Evolutionary conservation across 2,329 filamentous ascomycete species (phyloP), one percentile per base, ranked within the genome.

Genomic region (Cytospora mali): DNA sequence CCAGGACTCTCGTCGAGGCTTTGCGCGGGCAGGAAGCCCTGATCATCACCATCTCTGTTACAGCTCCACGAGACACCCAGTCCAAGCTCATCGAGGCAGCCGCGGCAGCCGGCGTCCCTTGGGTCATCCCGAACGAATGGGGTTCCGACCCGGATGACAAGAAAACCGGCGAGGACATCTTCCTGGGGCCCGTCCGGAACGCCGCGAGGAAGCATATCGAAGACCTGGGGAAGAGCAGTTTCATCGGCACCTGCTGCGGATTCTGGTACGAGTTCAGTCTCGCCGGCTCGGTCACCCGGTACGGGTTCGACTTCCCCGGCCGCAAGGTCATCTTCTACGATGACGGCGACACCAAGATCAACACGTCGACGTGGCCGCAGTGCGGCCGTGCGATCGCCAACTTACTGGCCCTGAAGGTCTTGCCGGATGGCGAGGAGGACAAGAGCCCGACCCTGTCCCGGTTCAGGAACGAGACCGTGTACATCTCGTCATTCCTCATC

Each of bases 311-410:
- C 61, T 74, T 85, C 54, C 66, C 72, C 6, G 75, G 78, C 39
- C 72, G 72, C 0, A 71, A 69, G 5, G 68, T 79, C 7, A 80
- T 76, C 0, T 69, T 83, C 55, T 84, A 78, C 60, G 84, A 87
- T 62, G 81, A 84, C 28, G 87, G 87, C 0, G 79, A 79, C 14
- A 80, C 77, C 3, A 79, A 74, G 58, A 82, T 87, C 68, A 84
- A 81, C 61, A 81, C 75, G 0, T 82, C 81, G 2, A 88, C 88
- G 0, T 86, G 82, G 79, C 66, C 75, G 11, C 85, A 88, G 73
- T 73, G 80, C 66, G 78, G 83, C 50, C 67, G 82, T 58, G 84
- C 82, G 0, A 78, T 85, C 18, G 82, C 84, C 2, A 73, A 66
- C 25, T 72, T 85, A 0, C 68, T 85, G 4, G 79, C 70, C 14